Percentiles rank a stretch among this genome's conserved stretches.
phyloP scores from a whole-genome alignment of 1,139 yeast species.

The Hanseniaspora sp. region DNA sequence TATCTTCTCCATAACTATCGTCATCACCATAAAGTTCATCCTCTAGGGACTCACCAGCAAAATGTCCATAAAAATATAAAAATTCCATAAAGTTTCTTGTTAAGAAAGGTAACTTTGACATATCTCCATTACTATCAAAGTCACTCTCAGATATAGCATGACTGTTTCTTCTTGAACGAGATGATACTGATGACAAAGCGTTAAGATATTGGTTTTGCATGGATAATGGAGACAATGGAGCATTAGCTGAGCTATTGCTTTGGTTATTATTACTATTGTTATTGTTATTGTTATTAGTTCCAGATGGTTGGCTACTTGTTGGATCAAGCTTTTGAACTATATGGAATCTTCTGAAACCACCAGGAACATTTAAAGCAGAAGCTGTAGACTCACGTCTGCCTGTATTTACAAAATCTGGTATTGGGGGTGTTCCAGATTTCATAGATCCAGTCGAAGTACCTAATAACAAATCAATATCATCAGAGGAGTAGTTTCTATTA shows the following conservation, averaged over 20 bases:
- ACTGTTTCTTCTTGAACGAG: conserved; percentile 1
- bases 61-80: conserved; percentile 65
- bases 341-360: conserved; percentile 67
- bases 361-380: conserved; percentile 61
- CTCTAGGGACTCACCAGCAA: conserved; percentile 71
- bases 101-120: conserved; percentile 37
- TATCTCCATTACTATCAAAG: conserved; percentile 23
- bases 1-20: conserved; percentile 37
- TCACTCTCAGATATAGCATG: conserved; percentile 13
- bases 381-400: conserved; percentile 51
- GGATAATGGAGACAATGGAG: background rate
- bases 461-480: conserved; percentile 23
- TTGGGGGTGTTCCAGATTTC: conserved; percentile 12
- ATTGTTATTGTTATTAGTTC: background rate
- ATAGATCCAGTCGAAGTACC: conserved; percentile 18
- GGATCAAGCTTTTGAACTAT: conserved; percentile 34
- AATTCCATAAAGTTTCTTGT: conserved; percentile 66
- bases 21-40: conserved; percentile 54
- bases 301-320: conserved; percentile 22
- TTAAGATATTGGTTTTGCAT: background rate
- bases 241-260: background rate
- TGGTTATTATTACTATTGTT: background rate
- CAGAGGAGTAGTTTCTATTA: conserved; percentile 24
- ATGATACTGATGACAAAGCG: background rate
- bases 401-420: conserved; percentile 1